phyloP scores from a whole-genome alignment of 2,329 filamentous ascomycete species.

The Hymenoscyphus infarciens region DNA sequence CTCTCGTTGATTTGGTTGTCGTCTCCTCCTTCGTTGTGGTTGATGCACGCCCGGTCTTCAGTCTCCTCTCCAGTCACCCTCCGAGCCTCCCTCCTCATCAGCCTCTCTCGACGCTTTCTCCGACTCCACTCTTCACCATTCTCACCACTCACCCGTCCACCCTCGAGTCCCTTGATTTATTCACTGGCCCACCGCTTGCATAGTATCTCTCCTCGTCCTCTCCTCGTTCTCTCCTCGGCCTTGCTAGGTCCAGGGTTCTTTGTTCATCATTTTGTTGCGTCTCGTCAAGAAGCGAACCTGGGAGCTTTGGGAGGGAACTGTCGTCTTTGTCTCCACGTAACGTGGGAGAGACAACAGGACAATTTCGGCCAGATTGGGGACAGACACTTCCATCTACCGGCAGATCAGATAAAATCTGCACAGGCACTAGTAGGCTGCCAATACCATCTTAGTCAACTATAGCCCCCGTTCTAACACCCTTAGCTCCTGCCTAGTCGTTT shows the following conservation, averaged over 20 bases:
- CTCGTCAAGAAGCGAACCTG: too few relatives aligned
- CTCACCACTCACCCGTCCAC: background rate
- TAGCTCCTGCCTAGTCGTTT: background rate
- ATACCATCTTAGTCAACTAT: background rate
- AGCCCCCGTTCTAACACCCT: background rate
- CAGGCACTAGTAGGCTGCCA: background rate
- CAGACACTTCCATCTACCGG: background rate
- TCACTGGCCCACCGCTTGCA: background rate
- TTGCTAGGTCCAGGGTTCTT: too few relatives aligned
- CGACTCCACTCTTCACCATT: background rate
- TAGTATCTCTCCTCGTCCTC: too few relatives aligned
- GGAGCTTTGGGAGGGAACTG: too few relatives aligned
- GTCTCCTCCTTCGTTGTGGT: background rate
- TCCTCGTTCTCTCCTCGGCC: too few relatives aligned
- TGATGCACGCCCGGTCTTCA: constrained; percentile 3
- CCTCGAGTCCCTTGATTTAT: background rate
- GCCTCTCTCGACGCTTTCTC: background rate
- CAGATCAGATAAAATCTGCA: background rate
- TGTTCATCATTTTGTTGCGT: too few relatives aligned
- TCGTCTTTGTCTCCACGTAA: too few relatives aligned
- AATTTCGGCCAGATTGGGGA: too few relatives aligned
- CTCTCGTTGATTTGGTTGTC: background rate
- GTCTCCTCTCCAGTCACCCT: too few relatives aligned
- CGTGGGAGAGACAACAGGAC: too few relatives aligned
- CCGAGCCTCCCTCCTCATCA: too few relatives aligned